Evolutionary conservation across 2,329 filamentous ascomycete genomes (phyloP).

Genomic region (Chrysosporium queenslandicum): DNA sequence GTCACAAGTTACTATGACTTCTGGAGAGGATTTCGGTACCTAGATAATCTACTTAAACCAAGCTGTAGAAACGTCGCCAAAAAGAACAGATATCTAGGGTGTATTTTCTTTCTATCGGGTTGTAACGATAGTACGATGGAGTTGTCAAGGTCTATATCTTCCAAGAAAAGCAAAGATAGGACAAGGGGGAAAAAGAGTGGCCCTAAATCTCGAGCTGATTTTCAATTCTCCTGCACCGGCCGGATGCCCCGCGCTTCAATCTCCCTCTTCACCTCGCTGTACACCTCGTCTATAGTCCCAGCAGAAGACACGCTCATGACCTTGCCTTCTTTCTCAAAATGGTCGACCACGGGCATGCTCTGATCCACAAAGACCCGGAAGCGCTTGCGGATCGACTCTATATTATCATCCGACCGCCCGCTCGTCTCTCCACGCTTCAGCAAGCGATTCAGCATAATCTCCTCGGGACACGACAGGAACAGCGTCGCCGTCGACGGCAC

Average conservation of each 20-base stretch:
- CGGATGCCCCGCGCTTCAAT: conserved; percentile 37
- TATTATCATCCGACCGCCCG: conserved; percentile 85
- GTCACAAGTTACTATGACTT: too few species aligned
- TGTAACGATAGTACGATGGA: not conserved
- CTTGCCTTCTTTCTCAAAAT: conserved; percentile 64
- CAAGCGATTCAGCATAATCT: conserved; percentile 72
- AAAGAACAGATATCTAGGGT: not conserved
- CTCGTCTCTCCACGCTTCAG: conserved; percentile 87
- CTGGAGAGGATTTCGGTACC: too few species aligned
- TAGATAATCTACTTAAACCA: too few species aligned
- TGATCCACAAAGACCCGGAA: conserved; percentile 92
- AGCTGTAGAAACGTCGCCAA: not conserved
- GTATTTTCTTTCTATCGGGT: not conserved
- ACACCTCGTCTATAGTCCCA: conserved; percentile 55
- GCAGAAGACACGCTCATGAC: conserved; percentile 74
- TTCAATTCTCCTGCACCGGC: conserved; percentile 17
- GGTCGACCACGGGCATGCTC: conserved; percentile 91
- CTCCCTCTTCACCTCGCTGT: conserved; percentile 43
- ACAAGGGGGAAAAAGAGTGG: too few species aligned
- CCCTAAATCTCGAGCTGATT: not conserved
- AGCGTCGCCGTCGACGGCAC: conserved; percentile 75
- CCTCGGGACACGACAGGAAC: conserved; percentile 89
- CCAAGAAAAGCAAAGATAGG: not conserved
- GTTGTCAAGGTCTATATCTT: not conserved
- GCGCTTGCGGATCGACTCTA: conserved; percentile 89